Conservation (phyloP, 2,329 filamentous ascomycete genomes). For the Emmonsiellopsis sp. region DNA sequence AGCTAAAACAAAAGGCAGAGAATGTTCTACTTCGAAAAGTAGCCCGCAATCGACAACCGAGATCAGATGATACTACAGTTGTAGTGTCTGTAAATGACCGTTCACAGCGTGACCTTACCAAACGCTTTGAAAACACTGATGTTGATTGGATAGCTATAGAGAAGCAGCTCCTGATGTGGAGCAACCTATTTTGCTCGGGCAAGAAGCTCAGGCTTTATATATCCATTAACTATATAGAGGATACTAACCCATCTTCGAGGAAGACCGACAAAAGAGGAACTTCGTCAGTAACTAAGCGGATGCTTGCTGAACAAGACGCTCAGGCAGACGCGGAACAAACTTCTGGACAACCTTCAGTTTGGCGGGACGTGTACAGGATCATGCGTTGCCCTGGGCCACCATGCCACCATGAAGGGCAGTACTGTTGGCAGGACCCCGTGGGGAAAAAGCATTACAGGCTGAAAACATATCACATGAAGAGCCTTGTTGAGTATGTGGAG, state of each 20-base stretch:
- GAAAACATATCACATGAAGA: conserved; percentile 20
- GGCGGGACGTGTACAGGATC: too few relatives aligned
- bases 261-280: conserved; percentile 7
- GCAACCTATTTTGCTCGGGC: conserved; percentile 17
- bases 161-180: conserved; percentile 20
- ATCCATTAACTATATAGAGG: conserved; percentile 24
- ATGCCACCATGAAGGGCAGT: too few relatives aligned
- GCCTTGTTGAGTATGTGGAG: conserved; percentile 20
- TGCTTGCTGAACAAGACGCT: too few relatives aligned
- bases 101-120: conserved; percentile 21
- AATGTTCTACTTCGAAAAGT: conserved; percentile 8
- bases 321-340: too few relatives aligned
- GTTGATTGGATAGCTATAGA: conserved; percentile 23
- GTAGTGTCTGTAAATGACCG: conserved; percentile 18
- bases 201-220: conserved; percentile 23
- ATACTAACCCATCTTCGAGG: background rate
- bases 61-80: conserved; percentile 11
- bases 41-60: background rate
- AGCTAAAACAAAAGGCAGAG: conserved; percentile 10
- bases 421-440: conserved; percentile 24
- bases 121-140: conserved; percentile 20
- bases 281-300: conserved; percentile 8
- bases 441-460: conserved; percentile 27
- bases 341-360: too few relatives aligned
- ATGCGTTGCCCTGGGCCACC: too few relatives aligned